phyloP scores from a whole-genome alignment of 2,329 filamentous ascomycete species.

The Aspergillus sp. region DNA sequence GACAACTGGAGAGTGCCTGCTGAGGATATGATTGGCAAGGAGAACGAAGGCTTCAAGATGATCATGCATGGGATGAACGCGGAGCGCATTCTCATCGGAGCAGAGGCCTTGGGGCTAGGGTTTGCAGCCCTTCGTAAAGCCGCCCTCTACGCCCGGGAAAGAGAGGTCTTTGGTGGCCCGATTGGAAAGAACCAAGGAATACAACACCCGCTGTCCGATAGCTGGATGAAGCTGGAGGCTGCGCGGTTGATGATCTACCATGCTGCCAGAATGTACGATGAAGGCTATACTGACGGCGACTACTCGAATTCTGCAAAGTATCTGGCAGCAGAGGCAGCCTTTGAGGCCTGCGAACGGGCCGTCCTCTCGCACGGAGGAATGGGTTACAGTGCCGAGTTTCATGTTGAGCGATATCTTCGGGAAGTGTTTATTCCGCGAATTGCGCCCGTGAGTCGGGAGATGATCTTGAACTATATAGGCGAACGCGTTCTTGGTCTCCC shows the following conservation, averaged over 20 bases:
- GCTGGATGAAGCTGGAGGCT: slow-evolving; percentile 58
- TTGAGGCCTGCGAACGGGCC: slow-evolving; percentile 55
- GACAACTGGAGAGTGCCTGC: slow-evolving; percentile 43
- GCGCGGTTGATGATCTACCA: slow-evolving; percentile 58
- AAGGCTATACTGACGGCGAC: slow-evolving; percentile 50
- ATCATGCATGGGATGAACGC: slow-evolving; percentile 42
- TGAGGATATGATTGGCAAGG: slow-evolving; percentile 39
- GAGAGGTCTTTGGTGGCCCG: slow-evolving; percentile 51
- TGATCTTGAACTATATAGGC: slow-evolving; percentile 40
- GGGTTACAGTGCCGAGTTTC: slow-evolving; percentile 59
- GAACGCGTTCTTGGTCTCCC: slow-evolving; percentile 37
- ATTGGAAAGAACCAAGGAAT: slow-evolving; percentile 58
- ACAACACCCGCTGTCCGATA: slow-evolving; percentile 53
- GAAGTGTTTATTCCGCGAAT: slow-evolving; percentile 58
- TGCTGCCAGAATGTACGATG: slow-evolving; percentile 54
- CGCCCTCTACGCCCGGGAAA: slow-evolving; percentile 46
- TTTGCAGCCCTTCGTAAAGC: slow-evolving; percentile 45
- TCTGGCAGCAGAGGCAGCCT: slow-evolving; percentile 58
- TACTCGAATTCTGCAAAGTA: slow-evolving; percentile 59
- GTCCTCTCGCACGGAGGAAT: slow-evolving; percentile 56
- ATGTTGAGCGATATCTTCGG: slow-evolving; percentile 57
- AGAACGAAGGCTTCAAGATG: slow-evolving; percentile 46
- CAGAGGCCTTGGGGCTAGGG: slow-evolving; percentile 44
- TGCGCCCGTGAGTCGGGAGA: slow-evolving; percentile 54
- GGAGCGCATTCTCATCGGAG: slow-evolving; percentile 35